phyloP scores from a whole-genome alignment of 345 rosid species.

The Garcia nutans region DNA sequence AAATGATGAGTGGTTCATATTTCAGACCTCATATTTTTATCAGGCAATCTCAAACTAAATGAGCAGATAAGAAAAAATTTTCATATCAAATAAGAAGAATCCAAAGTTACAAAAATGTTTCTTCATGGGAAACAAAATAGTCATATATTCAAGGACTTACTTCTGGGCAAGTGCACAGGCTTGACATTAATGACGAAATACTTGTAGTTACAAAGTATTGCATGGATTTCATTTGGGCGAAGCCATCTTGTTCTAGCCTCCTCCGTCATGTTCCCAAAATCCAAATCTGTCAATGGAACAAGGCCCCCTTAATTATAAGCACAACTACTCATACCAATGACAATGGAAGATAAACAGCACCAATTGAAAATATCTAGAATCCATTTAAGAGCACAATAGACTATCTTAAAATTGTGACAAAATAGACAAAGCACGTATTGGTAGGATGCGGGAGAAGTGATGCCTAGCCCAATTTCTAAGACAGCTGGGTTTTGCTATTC shows the following conservation, averaged over 20 bases:
- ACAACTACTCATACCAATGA: background rate
- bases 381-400: background rate
- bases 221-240: conserved; percentile 93
- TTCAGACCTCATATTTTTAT: background rate
- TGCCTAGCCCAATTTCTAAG: background rate
- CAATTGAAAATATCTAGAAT: background rate
- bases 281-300: conserved; percentile 62
- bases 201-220: conserved; percentile 69
- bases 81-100: background rate
- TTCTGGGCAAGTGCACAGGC: conserved; percentile 75
- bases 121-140: background rate
- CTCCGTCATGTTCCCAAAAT: conserved; percentile 55
- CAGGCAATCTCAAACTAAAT: conserved; percentile 5
- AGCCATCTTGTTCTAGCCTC: conserved; percentile 92
- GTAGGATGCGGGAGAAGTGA: background rate
- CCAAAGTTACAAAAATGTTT: background rate
- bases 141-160: conserved; percentile 39
- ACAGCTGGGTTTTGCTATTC: background rate
- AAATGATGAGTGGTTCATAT: background rate
- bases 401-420: background rate
- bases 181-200: conserved; percentile 71
- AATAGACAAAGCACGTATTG: background rate
- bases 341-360: background rate
- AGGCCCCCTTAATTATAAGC: background rate
- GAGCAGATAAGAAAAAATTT: background rate